A percentile compares a stretch with the other conserved stretches of the same genome.
Evolutionary conservation across 306 rosid species (phyloP).

Genomic region (Casuarina equisetifolia): DNA sequence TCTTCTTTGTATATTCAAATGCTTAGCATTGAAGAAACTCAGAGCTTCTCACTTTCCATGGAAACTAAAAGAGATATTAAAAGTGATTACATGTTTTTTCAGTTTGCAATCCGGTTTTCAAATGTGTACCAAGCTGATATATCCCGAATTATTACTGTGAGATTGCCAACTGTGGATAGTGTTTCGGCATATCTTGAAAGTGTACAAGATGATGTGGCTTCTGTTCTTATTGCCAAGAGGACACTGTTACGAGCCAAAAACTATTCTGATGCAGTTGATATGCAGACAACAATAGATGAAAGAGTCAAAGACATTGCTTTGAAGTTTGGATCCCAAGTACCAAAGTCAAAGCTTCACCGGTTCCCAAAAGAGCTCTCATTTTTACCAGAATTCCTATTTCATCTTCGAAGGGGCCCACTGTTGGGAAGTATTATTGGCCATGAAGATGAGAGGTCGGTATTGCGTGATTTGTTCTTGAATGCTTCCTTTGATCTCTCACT

Average conservation of each 20-base stretch:
- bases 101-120: slow-evolving; percentile 60
- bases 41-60: slow-evolving; percentile 79
- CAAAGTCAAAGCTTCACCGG: slow-evolving; percentile 67
- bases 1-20: slow-evolving; percentile 76
- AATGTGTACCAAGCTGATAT: slow-evolving; percentile 70
- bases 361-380: slow-evolving; percentile 81
- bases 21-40: slow-evolving; percentile 91
- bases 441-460: slow-evolving; percentile 93
- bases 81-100: slow-evolving; percentile 61
- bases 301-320: slow-evolving; percentile 81
- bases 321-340: slow-evolving; percentile 73
- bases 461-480: slow-evolving; percentile 80
- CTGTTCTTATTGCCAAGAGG: slow-evolving; percentile 87
- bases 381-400: slow-evolving; percentile 86
- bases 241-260: slow-evolving; percentile 70
- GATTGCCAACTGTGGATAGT: slow-evolving; percentile 80
- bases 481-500: slow-evolving; percentile 90
- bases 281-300: slow-evolving; percentile 74
- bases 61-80: slow-evolving; percentile 76
- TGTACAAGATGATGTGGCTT: slow-evolving; percentile 82
- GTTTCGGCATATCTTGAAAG: slow-evolving; percentile 78
- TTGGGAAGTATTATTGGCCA: slow-evolving; percentile 92
- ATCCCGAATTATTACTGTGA: slow-evolving; percentile 75
- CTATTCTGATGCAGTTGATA: slow-evolving; percentile 63
- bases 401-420: slow-evolving; percentile 85